Evolutionary conservation across 2,329 filamentous ascomycete species (phyloP).

Genomic region (Trichophyton schoenleinii): DNA sequence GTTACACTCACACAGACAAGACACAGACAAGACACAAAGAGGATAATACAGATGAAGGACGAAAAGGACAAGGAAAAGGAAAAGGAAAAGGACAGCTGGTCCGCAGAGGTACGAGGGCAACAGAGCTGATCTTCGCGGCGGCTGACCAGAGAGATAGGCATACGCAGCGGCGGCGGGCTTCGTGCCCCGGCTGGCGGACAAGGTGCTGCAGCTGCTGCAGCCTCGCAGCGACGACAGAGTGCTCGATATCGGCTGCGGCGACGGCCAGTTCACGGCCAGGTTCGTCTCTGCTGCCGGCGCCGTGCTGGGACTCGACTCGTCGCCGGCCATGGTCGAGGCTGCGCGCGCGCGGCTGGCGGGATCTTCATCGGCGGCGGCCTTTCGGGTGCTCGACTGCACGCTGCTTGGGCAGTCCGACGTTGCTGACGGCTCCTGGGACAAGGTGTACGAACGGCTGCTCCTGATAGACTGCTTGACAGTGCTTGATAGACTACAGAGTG

Average conservation of each 20-base stretch:
- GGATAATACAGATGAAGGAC: background rate
- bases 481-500: background rate
- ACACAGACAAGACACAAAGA: background rate
- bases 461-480: no score
- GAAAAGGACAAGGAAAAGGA: no score
- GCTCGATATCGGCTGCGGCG: conserved; percentile 53
- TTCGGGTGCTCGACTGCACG: conserved; percentile 25
- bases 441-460: conserved; percentile 32
- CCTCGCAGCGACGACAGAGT: conserved; percentile 46
- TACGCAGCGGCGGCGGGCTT: conserved; percentile 52
- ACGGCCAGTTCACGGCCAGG: conserved; percentile 47
- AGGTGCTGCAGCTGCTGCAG: conserved; percentile 47
- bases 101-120: conserved; percentile 21
- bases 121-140: no score
- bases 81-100: conserved; percentile 27
- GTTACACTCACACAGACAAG: background rate
- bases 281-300: conserved; percentile 39
- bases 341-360: conserved; percentile 26
- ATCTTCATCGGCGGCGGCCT: conserved; percentile 26
- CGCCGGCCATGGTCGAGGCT: conserved; percentile 45
- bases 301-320: conserved; percentile 49
- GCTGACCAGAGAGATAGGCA: conserved; percentile 21
- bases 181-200: conserved; percentile 49
- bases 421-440: conserved; percentile 30
- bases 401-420: conserved; percentile 19